Evolutionary conservation across 2,329 filamentous ascomycete species (phyloP).

Genomic region (Arthrobotrys sinensis): DNA sequence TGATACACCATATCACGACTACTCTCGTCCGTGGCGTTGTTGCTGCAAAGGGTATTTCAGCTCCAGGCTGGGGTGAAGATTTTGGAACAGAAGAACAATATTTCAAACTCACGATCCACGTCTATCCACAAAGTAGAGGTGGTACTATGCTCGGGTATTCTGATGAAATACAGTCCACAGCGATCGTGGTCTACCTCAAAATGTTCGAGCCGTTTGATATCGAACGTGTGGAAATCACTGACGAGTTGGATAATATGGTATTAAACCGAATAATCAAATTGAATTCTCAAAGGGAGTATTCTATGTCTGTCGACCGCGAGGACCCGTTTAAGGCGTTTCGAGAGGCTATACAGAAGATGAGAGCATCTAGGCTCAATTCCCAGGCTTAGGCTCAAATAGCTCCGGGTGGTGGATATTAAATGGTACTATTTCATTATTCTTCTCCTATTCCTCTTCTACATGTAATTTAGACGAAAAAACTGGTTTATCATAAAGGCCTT

Average conservation of each 20-base stretch:
- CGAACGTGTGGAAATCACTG: neutral
- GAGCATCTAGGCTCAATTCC: no score
- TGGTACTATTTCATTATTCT: no score
- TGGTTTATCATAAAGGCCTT: no score
- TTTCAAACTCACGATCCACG: constrained; percentile 15
- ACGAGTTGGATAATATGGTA: neutral
- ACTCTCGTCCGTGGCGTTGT: neutral
- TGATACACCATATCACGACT: no score
- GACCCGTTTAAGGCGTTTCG: neutral
- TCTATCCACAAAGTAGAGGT: neutral
- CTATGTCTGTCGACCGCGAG: no score
- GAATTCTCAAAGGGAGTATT: neutral
- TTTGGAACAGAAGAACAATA: neutral
- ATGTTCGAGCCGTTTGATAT: constrained; percentile 27
- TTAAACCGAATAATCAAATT: neutral
- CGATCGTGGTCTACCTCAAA: constrained; percentile 22
- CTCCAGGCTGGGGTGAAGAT: neutral
- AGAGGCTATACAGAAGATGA: neutral
- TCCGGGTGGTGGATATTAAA: no score
- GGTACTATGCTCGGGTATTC: no score
- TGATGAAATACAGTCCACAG: neutral
- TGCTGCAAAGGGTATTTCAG: neutral
- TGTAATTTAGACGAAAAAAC: no score
- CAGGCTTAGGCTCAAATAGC: no score
- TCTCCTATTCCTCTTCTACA: no score